Evolutionary conservation across 2,329 filamentous ascomycete species (phyloP).

Genomic region (Diplodia seriata): DNA sequence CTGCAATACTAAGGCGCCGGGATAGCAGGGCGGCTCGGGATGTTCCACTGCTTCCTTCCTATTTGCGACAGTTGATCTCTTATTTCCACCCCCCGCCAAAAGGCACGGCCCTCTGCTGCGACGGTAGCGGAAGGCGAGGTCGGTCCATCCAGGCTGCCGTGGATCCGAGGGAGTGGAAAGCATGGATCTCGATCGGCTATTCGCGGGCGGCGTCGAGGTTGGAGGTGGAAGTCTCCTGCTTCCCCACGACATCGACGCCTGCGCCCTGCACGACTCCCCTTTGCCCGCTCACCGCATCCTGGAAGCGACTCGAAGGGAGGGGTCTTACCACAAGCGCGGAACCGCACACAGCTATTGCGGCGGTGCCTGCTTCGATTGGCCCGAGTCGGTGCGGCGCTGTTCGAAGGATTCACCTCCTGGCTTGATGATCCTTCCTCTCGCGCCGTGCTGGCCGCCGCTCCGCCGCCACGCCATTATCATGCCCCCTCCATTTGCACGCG

Average conservation of each 20-base stretch:
- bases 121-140: neutral
- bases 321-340: conserved; percentile 13
- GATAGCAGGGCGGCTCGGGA: conserved; percentile 17
- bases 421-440: conserved; percentile 23
- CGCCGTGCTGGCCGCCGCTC: neutral
- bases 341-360: conserved; percentile 16
- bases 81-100: conserved; percentile 10
- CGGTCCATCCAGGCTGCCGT: neutral
- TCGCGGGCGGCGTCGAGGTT: neutral
- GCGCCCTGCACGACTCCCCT: conserved; percentile 22
- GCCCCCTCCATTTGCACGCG: neutral
- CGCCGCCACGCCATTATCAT: neutral
- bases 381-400: conserved; percentile 24
- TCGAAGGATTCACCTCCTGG: conserved; percentile 30
- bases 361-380: conserved; percentile 16
- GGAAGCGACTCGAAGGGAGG: neutral
- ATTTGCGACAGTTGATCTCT: neutral
- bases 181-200: neutral
- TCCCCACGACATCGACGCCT: neutral
- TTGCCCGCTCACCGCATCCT: conserved; percentile 18
- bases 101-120: neutral
- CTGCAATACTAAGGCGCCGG: conserved; percentile 6
- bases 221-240: neutral
- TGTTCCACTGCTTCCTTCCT: conserved; percentile 15
- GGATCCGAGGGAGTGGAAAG: conserved; percentile 4